A percentile compares a stretch with the other conserved stretches of the same genome.
phyloP scores from a whole-genome alignment of 2,329 filamentous ascomycete species.

The Talaromyces sp. region DNA sequence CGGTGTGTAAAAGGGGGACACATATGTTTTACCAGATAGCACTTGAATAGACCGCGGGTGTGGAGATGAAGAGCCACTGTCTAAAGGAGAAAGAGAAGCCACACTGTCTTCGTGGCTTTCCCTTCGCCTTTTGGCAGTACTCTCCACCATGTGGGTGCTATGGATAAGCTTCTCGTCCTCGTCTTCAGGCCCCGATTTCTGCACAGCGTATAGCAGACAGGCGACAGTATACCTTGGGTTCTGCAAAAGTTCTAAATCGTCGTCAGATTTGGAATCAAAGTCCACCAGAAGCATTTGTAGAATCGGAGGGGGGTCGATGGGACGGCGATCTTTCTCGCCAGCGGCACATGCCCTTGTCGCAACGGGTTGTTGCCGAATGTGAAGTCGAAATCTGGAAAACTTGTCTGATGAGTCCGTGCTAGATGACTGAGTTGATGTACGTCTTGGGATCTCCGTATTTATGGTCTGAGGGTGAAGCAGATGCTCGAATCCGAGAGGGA shows the following conservation, averaged over 20 bases:
- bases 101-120: slow-evolving; percentile 14
- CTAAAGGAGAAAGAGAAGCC: background rate
- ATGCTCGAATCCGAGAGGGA: slow-evolving; percentile 33
- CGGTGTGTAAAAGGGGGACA: slow-evolving; percentile 38
- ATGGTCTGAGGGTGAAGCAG: slow-evolving; percentile 27
- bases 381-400: slow-evolving; percentile 30
- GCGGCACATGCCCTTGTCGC: slow-evolving; percentile 43
- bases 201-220: slow-evolving; percentile 37
- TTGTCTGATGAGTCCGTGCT: slow-evolving; percentile 3
- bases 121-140: slow-evolving; percentile 9
- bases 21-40: slow-evolving; percentile 35
- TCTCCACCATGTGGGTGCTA: slow-evolving; percentile 11
- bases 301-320: slow-evolving; percentile 44
- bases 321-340: slow-evolving; percentile 42
- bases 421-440: slow-evolving; percentile 17
- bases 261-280: slow-evolving; percentile 34
- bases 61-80: background rate
- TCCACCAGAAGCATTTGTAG: slow-evolving; percentile 42
- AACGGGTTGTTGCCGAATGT: slow-evolving; percentile 43
- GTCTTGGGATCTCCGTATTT: slow-evolving; percentile 17
- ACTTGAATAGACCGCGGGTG: slow-evolving; percentile 21
- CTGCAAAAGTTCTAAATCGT: slow-evolving; percentile 35
- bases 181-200: slow-evolving; percentile 8
- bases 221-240: slow-evolving; percentile 39
- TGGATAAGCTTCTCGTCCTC: slow-evolving; percentile 14